A percentile compares a stretch with the other conserved stretches of the same genome.
Conservation (phyloP, 805 yeast genomes). For the Candida palmyrensis region DNA sequence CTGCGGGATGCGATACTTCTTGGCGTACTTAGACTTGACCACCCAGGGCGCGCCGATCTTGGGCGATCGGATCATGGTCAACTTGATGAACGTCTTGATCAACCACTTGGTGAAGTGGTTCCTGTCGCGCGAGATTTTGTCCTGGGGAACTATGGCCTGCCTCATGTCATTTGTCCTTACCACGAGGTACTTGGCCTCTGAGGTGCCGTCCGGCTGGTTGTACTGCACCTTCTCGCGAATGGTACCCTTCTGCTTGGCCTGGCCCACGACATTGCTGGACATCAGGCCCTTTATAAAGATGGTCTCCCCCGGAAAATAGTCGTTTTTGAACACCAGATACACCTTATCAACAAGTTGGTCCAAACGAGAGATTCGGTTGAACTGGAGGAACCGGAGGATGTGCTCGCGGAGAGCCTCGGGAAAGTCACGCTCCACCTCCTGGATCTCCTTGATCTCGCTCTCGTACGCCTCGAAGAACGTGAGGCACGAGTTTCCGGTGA, state of each 20-base stretch:
- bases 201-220: conserved; percentile 41
- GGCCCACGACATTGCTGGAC: conserved; percentile 5
- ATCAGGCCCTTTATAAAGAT: conserved; percentile 51
- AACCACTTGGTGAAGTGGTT: conserved; percentile 85
- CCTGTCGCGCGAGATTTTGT: conserved; percentile 76
- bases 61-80: conserved; percentile 69
- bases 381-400: conserved; percentile 78
- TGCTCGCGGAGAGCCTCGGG: conserved; percentile 94
- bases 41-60: conserved; percentile 97
- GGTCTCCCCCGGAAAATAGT: conserved; percentile 87
- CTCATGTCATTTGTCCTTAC: conserved; percentile 47
- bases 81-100: conserved; percentile 81
- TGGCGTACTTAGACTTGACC: conserved; percentile 72
- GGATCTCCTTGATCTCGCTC: conserved; percentile 55
- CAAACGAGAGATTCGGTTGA: conserved; percentile 72
- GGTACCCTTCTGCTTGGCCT: conserved; percentile 46
- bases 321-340: conserved; percentile 68
- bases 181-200: conserved; percentile 58
- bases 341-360: conserved; percentile 88
- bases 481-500: conserved; percentile 88
- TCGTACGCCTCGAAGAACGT: conserved; percentile 86
- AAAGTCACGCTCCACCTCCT: conserved; percentile 69
- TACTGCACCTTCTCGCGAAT: conserved; percentile 84
- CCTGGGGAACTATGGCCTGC: conserved; percentile 67
- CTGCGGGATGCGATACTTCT: conserved; percentile 58